Evolutionary conservation across 208 protist species (phyloP).

Genomic region (Novymonas esmeraldas): DNA sequence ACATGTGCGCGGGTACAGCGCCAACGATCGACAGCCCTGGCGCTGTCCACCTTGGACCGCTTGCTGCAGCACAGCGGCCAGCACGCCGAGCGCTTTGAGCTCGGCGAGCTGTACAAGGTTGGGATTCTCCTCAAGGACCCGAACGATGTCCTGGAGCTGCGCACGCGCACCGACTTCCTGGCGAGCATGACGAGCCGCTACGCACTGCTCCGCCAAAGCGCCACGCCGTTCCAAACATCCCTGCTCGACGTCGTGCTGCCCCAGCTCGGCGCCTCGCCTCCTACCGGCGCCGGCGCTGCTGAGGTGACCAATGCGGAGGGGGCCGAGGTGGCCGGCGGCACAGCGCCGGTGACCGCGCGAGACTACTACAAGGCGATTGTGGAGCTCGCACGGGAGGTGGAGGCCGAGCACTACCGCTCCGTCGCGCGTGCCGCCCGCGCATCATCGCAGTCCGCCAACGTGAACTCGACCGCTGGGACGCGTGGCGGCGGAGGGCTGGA

Average conservation of each 20-base stretch:
- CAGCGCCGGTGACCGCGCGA: slow-evolving; percentile 8
- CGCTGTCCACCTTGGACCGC: background rate
- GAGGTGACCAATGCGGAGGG: background rate
- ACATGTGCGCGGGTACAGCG: slow-evolving; percentile 6
- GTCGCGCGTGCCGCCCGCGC: slow-evolving; percentile 1
- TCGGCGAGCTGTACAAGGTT: slow-evolving; percentile 27
- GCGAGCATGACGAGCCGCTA: slow-evolving; percentile 6
- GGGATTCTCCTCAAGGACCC: slow-evolving; percentile 31
- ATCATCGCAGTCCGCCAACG: background rate
- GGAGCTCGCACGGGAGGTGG: slow-evolving; percentile 30
- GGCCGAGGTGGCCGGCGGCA: background rate
- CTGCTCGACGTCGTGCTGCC: slow-evolving; percentile 28
- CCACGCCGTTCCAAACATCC: slow-evolving; percentile 29
- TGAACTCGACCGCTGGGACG: background rate
- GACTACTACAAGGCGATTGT: slow-evolving; percentile 36
- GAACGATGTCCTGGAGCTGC: slow-evolving; percentile 16
- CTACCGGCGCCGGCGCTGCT: background rate
- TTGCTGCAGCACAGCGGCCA: slow-evolving; percentile 17
- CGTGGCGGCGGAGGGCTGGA: background rate
- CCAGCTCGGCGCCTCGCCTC: background rate
- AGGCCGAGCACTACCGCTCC: slow-evolving; percentile 23
- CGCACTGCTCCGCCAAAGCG: slow-evolving; percentile 8
- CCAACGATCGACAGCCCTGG: background rate
- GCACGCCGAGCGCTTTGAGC: slow-evolving; percentile 20
- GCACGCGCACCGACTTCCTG: slow-evolving; percentile 1